Conservation (phyloP, 495 filamentous ascomycete genomes). For the Schizothecium vesticola region DNA sequence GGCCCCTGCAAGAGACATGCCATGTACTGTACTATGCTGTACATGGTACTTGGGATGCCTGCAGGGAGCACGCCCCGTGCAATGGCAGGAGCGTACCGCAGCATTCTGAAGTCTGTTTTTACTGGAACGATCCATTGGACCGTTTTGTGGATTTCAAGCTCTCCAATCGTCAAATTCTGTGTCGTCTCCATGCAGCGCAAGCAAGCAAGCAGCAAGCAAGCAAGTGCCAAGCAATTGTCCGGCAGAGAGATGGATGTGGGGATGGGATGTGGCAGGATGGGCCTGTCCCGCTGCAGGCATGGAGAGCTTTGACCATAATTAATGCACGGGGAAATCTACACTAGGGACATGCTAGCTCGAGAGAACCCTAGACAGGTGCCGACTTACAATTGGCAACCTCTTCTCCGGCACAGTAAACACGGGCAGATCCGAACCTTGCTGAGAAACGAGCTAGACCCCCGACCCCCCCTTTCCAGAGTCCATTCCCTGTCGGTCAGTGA, state of each 20-base stretch:
- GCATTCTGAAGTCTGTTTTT: not conserved
- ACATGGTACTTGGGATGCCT: slow-evolving; percentile 3
- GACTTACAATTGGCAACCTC: not conserved
- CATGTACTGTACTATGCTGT: slow-evolving; percentile 3
- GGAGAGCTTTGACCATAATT: slow-evolving; percentile 7
- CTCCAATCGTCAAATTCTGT: not conserved
- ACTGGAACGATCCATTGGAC: not conserved
- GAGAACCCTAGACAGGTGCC: not conserved
- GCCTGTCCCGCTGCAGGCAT: slow-evolving; percentile 6
- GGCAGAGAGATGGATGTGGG: too few species aligned
- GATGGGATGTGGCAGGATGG: not conserved
- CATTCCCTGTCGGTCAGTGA: too few species aligned
- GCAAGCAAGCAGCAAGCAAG: too few species aligned
- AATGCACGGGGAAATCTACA: slow-evolving; percentile 4
- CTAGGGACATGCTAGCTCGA: not conserved
- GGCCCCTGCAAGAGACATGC: slow-evolving; percentile 7
- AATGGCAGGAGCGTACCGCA: too few species aligned
- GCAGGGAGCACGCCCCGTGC: not conserved
- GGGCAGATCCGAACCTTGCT: not conserved
- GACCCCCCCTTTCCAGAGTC: too few species aligned
- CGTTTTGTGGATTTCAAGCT: not conserved
- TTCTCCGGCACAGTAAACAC: not conserved
- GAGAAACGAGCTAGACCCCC: too few species aligned
- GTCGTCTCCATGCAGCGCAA: not conserved
- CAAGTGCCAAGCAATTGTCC: too few species aligned